Evolutionary conservation across 352 stramenopile species (phyloP), one percentile per base, ranked within the genome.

Genomic region (Phytophthora tubulina): DNA sequence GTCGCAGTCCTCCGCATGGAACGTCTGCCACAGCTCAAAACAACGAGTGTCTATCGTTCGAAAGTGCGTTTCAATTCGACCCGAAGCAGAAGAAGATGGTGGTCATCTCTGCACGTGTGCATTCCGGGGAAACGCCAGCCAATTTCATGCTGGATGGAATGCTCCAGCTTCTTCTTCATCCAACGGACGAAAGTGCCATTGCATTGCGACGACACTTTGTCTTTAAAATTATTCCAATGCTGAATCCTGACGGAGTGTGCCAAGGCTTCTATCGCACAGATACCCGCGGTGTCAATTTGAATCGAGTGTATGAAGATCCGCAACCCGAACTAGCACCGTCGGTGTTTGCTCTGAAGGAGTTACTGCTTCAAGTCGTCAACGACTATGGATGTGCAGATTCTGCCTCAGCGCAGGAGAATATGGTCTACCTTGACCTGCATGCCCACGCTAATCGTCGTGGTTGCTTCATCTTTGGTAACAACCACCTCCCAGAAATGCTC

Each of bases 391-490:
- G 78, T n/a, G 21, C 45, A 2, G 32, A 78, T 38, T 79, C 64
- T 8, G 36, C 49, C 6, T 39, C 8, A 6, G 70, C 69, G 10
- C 41, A 67, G 10, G 63, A 81, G 2, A 75, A 70, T 33, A 73
- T 85, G n/a, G 57, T 97, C 27, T 98, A 97, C 58, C 63, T 98
- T 3, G 94, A 98, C 48, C 62, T 98, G n/a, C 94, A 98, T 45
- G 94, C 94, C 0, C 94, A 98, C 64, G 81, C 91, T 0, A 93
- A 89, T 42, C 94, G 96, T 35, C 82, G 94, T 11, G 94, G 93
- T 1, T 97, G 91, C 73, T 98, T 98, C 61, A 85, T 98, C 8
- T 98, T 95, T 68, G 94, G 93, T 0, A 98, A 98, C 62, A 84
- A 89, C 36, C 66, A 96, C 15, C 36, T 87, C 9, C 71, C 65